Base-by-base conservation (phyloP, 768 basidiomycete genomes). In the Rhodotorula babjevae region DNA sequence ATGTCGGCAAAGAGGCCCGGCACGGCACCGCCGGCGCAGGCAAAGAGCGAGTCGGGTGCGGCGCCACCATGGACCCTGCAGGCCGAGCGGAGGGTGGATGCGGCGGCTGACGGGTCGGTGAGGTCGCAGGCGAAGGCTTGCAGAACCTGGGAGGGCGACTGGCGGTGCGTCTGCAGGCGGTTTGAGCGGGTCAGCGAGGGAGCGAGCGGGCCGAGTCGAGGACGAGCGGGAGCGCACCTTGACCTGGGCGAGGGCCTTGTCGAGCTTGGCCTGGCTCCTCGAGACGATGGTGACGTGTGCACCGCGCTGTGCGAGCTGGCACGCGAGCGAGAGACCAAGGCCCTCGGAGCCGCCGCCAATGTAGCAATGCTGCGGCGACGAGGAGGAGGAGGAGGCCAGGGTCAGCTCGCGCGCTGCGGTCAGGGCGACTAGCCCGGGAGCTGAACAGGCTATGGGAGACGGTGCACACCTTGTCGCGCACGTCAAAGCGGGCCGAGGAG, bases 271-370 rank as follows among this genome's bases (percentile, higher is more conserved):
- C 77, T 89, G 84, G 63, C 89, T 87, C 21, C 92, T 84, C 14
- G 92, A 92, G 18, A 94, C 89, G 70, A 94, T 91, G 14, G 90
- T 91, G 7, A 94, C 88, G 73, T 91, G 85, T 0, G 92, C 91
- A 0, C 93, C 93, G 69, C 83, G 83, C 71, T 83, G 82, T 23
- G 86, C 85, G 3, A 95, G 84, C 25, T 88, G 82, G 42, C 85
- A 83, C 1, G 92, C 89, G 15, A 94, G 82, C 0, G 87, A 85
- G 4, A 92, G 84, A 2, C 93, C 93, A 0, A 93, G 86, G 1
- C 93, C 93, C 23, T 87, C 84, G 55, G 88, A 89, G 7, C 90
- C 92, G 5, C 93, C 93, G 0, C 92, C 92, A 27, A 95, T 83
- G 79, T 92, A 91, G 81, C 87, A 87, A 76, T 93, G 90, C 93